Base-by-base conservation (phyloP, 2,329 filamentous ascomycete genomes). In the Cladophialophora carrionii region DNA sequence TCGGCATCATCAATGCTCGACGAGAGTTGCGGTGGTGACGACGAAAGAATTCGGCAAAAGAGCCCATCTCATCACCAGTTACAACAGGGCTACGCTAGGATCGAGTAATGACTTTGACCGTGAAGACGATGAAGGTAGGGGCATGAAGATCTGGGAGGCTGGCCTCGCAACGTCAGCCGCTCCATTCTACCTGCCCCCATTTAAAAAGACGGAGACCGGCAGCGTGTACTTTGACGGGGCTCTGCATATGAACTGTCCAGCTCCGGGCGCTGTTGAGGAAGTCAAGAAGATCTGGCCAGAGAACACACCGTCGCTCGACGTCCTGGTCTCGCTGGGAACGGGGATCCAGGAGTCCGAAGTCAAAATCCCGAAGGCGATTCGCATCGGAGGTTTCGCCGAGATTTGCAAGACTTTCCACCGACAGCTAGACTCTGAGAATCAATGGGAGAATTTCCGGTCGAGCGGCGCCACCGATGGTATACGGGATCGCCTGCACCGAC, bases 261-360 rank as follows among this genome's bases (percentile, higher is more conserved):
- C 48, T 4, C 57, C 57, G 3, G 57, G 48, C 14, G 57, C 57
- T 17, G 49, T 61, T 4, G 57, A 61, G 49, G 57, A 61, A 32
- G 52, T 61, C 20, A 41, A 32, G 46, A 61, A 53, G 48, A 41
- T 61, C 37, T 61, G 57, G 57, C 57, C 57, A n/a, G 57, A 61
- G 22, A 29, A 54, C 46, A 37, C 48, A 12, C 48, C 57, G 0
- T 54, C 48, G 46, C 46, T 61, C 31, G 57, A 61, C 31, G 46
- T 61, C 14, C 57, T 61, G 14, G 12, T 61, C 57, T 61, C 57
- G 10, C 17, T 61, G 4, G 57, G 57, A 1, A 61, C 57, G n/a
- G 57, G 57, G 7, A 53, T 61, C 31, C 57, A 61, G 57, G 57
- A 61, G n/a, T 61, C 57, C 7, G 57, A 61, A 17, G 48, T 61